These are phyloP conservation scores for Pythium folliculosum DNA, from an alignment of 352 stramenopile species.

Conservation along the genomic window DNA sequence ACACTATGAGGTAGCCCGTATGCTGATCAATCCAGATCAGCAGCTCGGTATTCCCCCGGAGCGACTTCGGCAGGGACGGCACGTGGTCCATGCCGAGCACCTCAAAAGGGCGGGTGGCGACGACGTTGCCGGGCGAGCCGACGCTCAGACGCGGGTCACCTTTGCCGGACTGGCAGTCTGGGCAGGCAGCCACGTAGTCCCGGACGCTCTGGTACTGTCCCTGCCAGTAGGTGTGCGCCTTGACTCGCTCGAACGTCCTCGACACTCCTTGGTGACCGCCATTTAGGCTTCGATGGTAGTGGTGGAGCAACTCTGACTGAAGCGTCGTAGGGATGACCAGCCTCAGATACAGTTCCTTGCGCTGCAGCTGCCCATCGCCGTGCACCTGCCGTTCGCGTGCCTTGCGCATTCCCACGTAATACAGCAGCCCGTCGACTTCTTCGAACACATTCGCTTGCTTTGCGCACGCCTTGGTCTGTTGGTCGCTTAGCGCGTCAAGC, in stretches of 20 bases:
- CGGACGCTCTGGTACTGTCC: slow-evolving; percentile 4
- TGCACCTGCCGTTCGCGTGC: background rate
- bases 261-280: slow-evolving; percentile 30
- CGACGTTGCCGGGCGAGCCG: slow-evolving; percentile 17
- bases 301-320: slow-evolving; percentile 17
- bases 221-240: slow-evolving; percentile 13
- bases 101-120: slow-evolving; percentile 26
- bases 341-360: background rate
- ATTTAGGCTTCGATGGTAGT: slow-evolving; percentile 28
- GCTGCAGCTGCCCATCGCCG: background rate
- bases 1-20: slow-evolving; percentile 22
- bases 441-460: slow-evolving; percentile 12
- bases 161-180: slow-evolving; percentile 27
- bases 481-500: background rate
- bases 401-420: slow-evolving; percentile 3
- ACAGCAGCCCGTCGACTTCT: slow-evolving; percentile 15
- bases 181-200: slow-evolving; percentile 9
- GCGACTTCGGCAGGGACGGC: slow-evolving; percentile 22
- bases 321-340: slow-evolving; percentile 22
- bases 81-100: slow-evolving; percentile 37
- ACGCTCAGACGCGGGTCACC: background rate
- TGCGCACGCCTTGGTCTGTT: background rate
- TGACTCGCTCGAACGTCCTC: slow-evolving; percentile 9
- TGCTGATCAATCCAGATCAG: slow-evolving; percentile 27
- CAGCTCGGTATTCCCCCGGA: slow-evolving; percentile 32